Percentiles rank a stretch among this genome's conserved stretches.
phyloP scores from a whole-genome alignment of 106 monocot species.

The Alisma plantagoaquatica region DNA sequence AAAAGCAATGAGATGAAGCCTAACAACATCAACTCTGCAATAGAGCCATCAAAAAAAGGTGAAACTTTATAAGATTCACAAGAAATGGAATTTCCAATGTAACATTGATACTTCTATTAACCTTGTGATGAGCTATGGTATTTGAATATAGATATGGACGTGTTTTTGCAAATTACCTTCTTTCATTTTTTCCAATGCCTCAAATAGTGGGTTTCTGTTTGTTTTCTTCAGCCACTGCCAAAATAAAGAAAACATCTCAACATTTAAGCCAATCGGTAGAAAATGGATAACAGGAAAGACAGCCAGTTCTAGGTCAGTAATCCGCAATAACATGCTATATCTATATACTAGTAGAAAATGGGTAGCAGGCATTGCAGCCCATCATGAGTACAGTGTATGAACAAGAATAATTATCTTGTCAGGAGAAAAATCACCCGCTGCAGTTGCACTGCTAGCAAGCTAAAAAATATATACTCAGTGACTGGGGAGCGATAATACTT shows the following conservation, averaged over 20 bases:
- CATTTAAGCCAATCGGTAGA: not conserved
- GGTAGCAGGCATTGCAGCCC: too few species aligned
- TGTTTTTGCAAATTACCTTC: constrained; percentile 44
- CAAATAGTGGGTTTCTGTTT: constrained; percentile 68
- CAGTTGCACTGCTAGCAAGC: not conserved
- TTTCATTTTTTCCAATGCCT: constrained; percentile 99
- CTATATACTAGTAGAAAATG: too few species aligned
- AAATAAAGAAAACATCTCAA: constrained; percentile 1
- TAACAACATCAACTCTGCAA: constrained; percentile 88
- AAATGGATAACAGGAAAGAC: not conserved
- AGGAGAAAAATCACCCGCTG: not conserved
- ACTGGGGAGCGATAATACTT: not conserved
- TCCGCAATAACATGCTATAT: too few species aligned
- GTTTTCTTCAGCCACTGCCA: constrained; percentile 96
- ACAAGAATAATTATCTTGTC: not conserved
- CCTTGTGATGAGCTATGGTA: too few species aligned
- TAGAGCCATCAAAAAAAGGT: not conserved
- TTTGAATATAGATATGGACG: not conserved
- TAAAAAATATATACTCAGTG: not conserved
- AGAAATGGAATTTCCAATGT: too few species aligned
- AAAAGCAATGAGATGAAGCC: constrained; percentile 92
- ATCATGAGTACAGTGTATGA: too few species aligned
- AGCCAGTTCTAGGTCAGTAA: not conserved
- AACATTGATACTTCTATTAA: too few species aligned
- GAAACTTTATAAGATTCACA: too few species aligned